Base-by-base conservation (phyloP, 2,329 filamentous ascomycete species). In the Hypoxylon sp. region DNA sequence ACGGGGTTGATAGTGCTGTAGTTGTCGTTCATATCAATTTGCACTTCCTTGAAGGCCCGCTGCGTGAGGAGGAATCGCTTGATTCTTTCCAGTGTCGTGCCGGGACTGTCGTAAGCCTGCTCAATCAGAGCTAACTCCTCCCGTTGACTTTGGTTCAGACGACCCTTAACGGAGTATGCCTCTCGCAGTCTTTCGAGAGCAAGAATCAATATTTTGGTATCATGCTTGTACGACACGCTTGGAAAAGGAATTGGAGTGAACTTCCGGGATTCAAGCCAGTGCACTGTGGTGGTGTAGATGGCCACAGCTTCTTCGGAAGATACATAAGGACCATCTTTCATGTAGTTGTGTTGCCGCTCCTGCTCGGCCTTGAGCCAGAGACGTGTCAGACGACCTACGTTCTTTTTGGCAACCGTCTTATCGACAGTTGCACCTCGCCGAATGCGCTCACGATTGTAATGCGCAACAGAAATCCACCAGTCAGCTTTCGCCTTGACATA, bases 11-110 rank as follows among this genome's bases (percentile, higher is more conserved):
- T 99, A 16, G 93, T 95, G 83, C 90, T 98, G 82, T 99, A 99
- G 76, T 99, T 99, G 81, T 99, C 96, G 78, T 99, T 99, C 96
- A 99, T 99, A 77, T 99, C 96, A 71, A 99, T 99, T 58, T 95
- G 96, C 45, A 99, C 96, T 80, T 99, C 96, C 81, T 99, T 99
- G 86, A 99, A 99, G 1, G 96, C 96, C 78, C 96, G 89, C 77
- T 99, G 96, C 0, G 96, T 99, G 45, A 99, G 87, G 67, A 99
- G 83, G 84, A 98, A 98, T 50, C 96, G 91, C 84, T 99, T 99
- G 82, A 99, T 99, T 62, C 96, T 87, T 68, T 97, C 95, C 61
- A 99, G 79, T 0, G 96, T 98, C 1, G 96, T 99, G 64, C 96
- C 96, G 1, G 96, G 96, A 67, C 94, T 97, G 77, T 99, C 96